These are phyloP conservation scores for Acrocalymma vagum DNA, from an alignment of 2,329 filamentous ascomycete genomes.

Conservation along the genomic window DNA sequence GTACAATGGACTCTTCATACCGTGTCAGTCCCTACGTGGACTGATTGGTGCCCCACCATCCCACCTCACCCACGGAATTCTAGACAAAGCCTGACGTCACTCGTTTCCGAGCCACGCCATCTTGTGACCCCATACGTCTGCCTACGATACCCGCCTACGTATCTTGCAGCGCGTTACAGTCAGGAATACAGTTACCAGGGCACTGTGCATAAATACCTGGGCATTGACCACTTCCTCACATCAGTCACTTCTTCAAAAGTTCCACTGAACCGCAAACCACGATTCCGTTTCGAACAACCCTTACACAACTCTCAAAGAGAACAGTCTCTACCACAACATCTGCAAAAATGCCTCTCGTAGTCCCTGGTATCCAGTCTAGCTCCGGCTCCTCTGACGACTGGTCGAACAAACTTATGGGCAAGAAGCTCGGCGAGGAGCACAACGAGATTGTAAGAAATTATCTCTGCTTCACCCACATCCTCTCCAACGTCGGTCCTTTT, in stretches of 20 bases:
- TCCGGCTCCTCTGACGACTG: slow-evolving; percentile 49
- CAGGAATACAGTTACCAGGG: slow-evolving; percentile 4
- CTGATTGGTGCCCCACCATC: slow-evolving; percentile 2
- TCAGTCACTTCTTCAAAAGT: not conserved
- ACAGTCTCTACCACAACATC: slow-evolving; percentile 8
- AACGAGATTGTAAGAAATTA: slow-evolving; percentile 52
- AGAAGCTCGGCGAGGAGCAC: slow-evolving; percentile 58
- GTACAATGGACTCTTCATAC: too few species aligned
- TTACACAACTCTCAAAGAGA: slow-evolving; percentile 1
- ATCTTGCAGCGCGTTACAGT: not conserved
- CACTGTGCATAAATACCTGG: slow-evolving; percentile 12
- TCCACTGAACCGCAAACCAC: slow-evolving; percentile 3
- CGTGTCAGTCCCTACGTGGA: too few species aligned
- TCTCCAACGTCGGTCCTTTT: too few species aligned
- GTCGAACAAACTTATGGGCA: slow-evolving; percentile 59
- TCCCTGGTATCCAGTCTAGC: slow-evolving; percentile 55
- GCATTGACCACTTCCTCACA: not conserved
- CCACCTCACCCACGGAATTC: slow-evolving; percentile 10
- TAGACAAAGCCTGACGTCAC: slow-evolving; percentile 12
- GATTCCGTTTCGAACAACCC: slow-evolving; percentile 4
- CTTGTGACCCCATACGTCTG: too few species aligned
- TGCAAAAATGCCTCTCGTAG: slow-evolving; percentile 59
- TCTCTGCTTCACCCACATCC: not conserved
- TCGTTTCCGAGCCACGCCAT: not conserved
- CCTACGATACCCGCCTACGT: slow-evolving; percentile 4